Evolutionary conservation across 2,329 filamentous ascomycete species (phyloP).

Genomic region (Verticillium klebahnii): DNA sequence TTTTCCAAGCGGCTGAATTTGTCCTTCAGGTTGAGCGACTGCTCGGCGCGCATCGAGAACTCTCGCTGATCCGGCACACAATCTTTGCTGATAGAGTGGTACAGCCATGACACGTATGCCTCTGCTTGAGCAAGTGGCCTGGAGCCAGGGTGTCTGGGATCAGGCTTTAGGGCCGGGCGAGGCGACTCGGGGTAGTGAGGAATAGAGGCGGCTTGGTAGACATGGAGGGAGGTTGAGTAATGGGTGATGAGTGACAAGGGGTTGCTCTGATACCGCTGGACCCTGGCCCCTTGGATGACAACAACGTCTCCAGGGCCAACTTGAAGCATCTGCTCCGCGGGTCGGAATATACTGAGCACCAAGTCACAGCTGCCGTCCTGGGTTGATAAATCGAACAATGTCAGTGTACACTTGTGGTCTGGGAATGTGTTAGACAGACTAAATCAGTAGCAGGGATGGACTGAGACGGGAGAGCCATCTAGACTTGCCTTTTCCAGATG

Average conservation of each 20-base stretch:
- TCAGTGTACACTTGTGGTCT: conserved; percentile 60
- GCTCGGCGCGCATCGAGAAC: conserved; percentile 33
- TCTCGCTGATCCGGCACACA: conserved; percentile 34
- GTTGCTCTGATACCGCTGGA: conserved; percentile 30
- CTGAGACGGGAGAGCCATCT: background rate
- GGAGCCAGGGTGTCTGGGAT: conserved; percentile 14
- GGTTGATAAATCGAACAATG: conserved; percentile 54
- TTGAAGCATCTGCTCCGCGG: conserved; percentile 41
- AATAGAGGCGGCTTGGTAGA: conserved; percentile 37
- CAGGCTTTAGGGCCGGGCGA: conserved; percentile 15
- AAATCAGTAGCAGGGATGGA: conserved; percentile 4
- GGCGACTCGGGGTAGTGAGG: conserved; percentile 34
- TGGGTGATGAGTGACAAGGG: conserved; percentile 40
- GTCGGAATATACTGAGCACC: conserved; percentile 57
- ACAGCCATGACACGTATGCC: conserved; percentile 43
- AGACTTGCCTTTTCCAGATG: conserved; percentile 45
- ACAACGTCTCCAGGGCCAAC: conserved; percentile 35
- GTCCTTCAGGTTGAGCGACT: conserved; percentile 38
- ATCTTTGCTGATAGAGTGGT: conserved; percentile 37
- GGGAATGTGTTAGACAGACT: background rate
- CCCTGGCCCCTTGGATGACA: conserved; percentile 22
- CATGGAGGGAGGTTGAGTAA: conserved; percentile 33
- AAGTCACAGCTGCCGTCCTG: conserved; percentile 36
- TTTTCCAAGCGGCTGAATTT: conserved; percentile 66
- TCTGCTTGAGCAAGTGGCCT: conserved; percentile 17